These are phyloP conservation scores for Calocera cornea DNA, from an alignment of 768 basidiomycete genomes.

Conservation along the genomic window DNA sequence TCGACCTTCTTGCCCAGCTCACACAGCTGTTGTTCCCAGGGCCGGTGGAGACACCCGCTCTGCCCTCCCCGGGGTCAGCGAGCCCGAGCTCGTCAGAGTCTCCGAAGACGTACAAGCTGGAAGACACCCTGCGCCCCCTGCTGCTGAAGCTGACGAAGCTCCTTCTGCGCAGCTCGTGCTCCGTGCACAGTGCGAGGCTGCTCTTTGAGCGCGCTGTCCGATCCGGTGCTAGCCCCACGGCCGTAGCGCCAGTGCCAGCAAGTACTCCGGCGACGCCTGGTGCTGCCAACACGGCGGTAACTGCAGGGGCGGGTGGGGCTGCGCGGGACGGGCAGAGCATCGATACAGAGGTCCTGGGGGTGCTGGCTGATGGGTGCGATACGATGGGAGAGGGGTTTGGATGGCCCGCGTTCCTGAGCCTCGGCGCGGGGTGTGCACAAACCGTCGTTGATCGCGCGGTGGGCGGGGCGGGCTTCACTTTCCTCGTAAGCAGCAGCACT, in stretches of 20 bases:
- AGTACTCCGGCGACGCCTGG: too few relatives aligned
- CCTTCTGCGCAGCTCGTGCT: slow-evolving; percentile 64
- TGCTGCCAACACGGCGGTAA: too few relatives aligned
- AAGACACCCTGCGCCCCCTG: slow-evolving; percentile 17
- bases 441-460: slow-evolving; percentile 34
- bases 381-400: slow-evolving; percentile 26
- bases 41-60: slow-evolving; percentile 45
- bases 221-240: too few relatives aligned
- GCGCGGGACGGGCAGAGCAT: slow-evolving; percentile 7
- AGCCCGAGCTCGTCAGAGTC: slow-evolving; percentile 26
- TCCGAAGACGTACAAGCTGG: not conserved
- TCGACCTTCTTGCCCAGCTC: slow-evolving; percentile 46
- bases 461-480: slow-evolving; percentile 52
- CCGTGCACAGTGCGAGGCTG: slow-evolving; percentile 44
- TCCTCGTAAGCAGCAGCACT: slow-evolving; percentile 35
- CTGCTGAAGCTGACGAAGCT: slow-evolving; percentile 49
- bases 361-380: slow-evolving; percentile 57
- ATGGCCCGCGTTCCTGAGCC: slow-evolving; percentile 67
- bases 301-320: too few relatives aligned
- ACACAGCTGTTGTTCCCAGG: slow-evolving; percentile 60
- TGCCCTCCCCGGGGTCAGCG: slow-evolving; percentile 34
- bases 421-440: slow-evolving; percentile 44
- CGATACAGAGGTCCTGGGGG: slow-evolving; percentile 36
- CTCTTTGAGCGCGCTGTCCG: slow-evolving; percentile 38
- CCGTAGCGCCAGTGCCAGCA: too few relatives aligned